These are phyloP conservation scores for Durotheca rogersii DNA, from an alignment of 495 filamentous ascomycete species.

Conservation along the genomic window DNA sequence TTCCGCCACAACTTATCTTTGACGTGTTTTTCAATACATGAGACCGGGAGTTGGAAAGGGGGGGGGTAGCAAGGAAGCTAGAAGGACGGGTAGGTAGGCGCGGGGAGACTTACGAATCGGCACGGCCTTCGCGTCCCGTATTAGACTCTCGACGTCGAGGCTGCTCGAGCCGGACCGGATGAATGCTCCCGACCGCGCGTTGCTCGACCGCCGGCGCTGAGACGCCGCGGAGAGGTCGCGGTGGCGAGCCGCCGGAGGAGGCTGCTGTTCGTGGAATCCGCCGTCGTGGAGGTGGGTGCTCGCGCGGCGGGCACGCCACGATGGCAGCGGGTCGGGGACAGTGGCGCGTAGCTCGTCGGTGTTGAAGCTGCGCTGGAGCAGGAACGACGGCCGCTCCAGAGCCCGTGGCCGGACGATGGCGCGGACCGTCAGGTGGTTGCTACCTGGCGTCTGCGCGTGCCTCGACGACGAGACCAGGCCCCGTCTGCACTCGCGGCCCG, in stretches of 20 bases:
- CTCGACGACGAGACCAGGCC: background rate
- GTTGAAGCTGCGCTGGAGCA: slow-evolving; percentile 50
- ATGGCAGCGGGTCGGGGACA: slow-evolving; percentile 31
- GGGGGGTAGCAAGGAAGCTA: background rate
- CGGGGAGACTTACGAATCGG: slow-evolving; percentile 50
- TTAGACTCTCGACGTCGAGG: slow-evolving; percentile 22
- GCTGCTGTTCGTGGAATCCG: slow-evolving; percentile 3
- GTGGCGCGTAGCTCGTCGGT: slow-evolving; percentile 46
- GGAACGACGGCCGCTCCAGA: slow-evolving; percentile 44
- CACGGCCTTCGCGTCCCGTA: slow-evolving; percentile 40
- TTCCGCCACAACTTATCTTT: too few species aligned
- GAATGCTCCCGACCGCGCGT: slow-evolving; percentile 16
- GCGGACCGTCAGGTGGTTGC: slow-evolving; percentile 43
- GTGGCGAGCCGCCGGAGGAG: background rate
- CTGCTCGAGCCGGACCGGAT: slow-evolving; percentile 1
- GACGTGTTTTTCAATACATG: too few species aligned
- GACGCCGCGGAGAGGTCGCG: slow-evolving; percentile 8
- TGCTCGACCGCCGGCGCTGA: slow-evolving; percentile 14
- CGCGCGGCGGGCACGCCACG: too few species aligned
- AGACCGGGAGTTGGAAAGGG: too few species aligned
- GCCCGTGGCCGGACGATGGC: slow-evolving; percentile 46
- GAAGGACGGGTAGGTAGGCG: background rate
- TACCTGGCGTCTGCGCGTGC: background rate
- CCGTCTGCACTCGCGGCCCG: slow-evolving; percentile 6
- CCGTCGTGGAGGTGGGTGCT: too few species aligned